These are phyloP conservation scores for Hypomyces perniciosus DNA, from an alignment of 2,329 filamentous ascomycete species.

Conservation along the genomic window DNA sequence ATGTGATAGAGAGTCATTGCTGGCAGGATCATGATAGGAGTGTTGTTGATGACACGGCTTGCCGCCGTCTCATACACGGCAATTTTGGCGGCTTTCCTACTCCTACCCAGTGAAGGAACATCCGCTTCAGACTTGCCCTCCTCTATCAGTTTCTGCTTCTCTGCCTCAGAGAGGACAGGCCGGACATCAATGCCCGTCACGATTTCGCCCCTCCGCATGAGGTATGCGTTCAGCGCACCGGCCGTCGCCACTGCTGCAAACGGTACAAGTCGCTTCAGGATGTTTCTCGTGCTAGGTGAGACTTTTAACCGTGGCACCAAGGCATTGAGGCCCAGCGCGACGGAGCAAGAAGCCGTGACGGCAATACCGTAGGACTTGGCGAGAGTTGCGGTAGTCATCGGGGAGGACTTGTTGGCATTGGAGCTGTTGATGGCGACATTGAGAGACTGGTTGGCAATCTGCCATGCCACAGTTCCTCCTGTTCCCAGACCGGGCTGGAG, in stretches of 20 bases:
- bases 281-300: conserved; percentile 65
- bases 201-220: conserved; percentile 97
- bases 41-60: conserved; percentile 86
- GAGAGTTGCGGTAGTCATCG: conserved; percentile 73
- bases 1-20: conserved; percentile 78
- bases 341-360: conserved; percentile 87
- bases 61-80: conserved; percentile 91
- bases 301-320: conserved; percentile 82
- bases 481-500: conserved; percentile 82
- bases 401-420: conserved; percentile 96
- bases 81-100: conserved; percentile 77
- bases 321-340: conserved; percentile 86
- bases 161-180: conserved; percentile 66
- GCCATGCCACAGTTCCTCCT: conserved; percentile 84
- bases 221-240: conserved; percentile 87
- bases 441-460: conserved; percentile 92
- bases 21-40: conserved; percentile 94
- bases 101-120: conserved; percentile 72
- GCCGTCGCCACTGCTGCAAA: conserved; percentile 93
- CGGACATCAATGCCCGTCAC: conserved; percentile 87
- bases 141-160: conserved; percentile 51
- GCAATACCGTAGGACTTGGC: conserved; percentile 87
- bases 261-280: conserved; percentile 82
- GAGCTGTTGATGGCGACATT: conserved; percentile 97
- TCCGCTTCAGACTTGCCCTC: conserved; percentile 60